Base-by-base conservation (phyloP, 192 early-diverging fungal genomes). In the Coemansia sp. region DNA sequence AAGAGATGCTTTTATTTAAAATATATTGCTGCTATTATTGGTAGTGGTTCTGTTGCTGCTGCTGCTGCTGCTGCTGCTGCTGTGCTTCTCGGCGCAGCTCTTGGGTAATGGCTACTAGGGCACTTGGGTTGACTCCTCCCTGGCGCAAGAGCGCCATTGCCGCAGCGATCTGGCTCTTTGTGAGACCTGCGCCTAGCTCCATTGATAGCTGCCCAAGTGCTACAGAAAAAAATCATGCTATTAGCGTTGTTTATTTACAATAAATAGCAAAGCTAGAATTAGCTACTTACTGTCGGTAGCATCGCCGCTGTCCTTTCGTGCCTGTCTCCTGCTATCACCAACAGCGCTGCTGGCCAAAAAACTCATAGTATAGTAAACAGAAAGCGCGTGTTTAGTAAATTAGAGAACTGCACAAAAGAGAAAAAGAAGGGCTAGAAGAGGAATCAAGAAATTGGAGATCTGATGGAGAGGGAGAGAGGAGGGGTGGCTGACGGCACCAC, bases 91-190 rank as follows among this genome's bases (percentile, higher is more conserved):
- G 58, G 60, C 79, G 73, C 35, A 82, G 66, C 45, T 82, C 79
- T 23, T 73, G 79, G 0, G 79, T 82, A 16, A 82, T 82, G 38
- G 79, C 79, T 9, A 71, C 66, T 11, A 82, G 60, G 0, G 73
- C 73, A 16, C 67, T 68, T 14, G 79, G 73, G 70, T 82, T 82
- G 39, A 82, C 67, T 0, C 73, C 79, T 0, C 79, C 79, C 55
- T 73, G 67, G 38, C 73, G 69, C 21, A 82, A 55, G 26, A 82
- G 67, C 20, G 59, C 38, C 70, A 76, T 73, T 14, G 79, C 79
- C 2, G 74, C 66, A 1, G 73, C 37, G 11, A 82, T 57, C 67
- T 82, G 79, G 35, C 65, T 59, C 60, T 72, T 76, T 9, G 69
- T 82, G 10, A 82, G 67, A 2, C 70, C 79, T 2, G 73, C 73